Conservation (phyloP, 2,329 filamentous ascomycete genomes). For the Monilinia laxa region DNA sequence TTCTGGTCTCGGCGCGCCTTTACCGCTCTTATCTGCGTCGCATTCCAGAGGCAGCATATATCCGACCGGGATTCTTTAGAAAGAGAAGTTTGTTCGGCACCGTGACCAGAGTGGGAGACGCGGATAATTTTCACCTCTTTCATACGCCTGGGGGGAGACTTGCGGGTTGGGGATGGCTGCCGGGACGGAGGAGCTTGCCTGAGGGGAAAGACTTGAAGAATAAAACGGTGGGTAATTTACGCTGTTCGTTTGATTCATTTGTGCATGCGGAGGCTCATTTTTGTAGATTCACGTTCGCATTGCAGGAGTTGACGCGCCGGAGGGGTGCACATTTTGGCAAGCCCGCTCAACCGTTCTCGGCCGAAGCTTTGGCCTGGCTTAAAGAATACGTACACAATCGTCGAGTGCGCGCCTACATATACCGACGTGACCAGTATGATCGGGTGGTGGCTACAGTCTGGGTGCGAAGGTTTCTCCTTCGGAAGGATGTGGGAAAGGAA, state of each 20-base stretch:
- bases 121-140: slow-evolving; percentile 90
- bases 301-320: slow-evolving; percentile 90
- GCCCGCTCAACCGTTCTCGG: slow-evolving; percentile 78
- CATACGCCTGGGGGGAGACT: slow-evolving; percentile 90
- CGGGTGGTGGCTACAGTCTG: slow-evolving; percentile 85
- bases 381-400: slow-evolving; percentile 66
- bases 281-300: slow-evolving; percentile 79
- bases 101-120: slow-evolving; percentile 94
- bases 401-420: slow-evolving; percentile 78
- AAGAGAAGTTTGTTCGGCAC: slow-evolving; percentile 75
- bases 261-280: background rate
- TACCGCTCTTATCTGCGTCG: slow-evolving; percentile 80
- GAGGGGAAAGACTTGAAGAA: slow-evolving; percentile 66
- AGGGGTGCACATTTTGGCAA: slow-evolving; percentile 89
- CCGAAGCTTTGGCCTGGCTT: slow-evolving; percentile 83
- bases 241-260: background rate
- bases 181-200: slow-evolving; percentile 64
- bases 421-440: slow-evolving; percentile 87
- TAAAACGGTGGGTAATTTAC: slow-evolving; percentile 63
- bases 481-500: slow-evolving; percentile 80
- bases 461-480: slow-evolving; percentile 63
- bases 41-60: slow-evolving; percentile 73
- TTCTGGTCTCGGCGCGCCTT: slow-evolving; percentile 55
- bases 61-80: slow-evolving; percentile 73
- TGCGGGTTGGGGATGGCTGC: slow-evolving; percentile 90